Conservation (phyloP, 75 land plant species). For the Azolla pinnata region DNA sequence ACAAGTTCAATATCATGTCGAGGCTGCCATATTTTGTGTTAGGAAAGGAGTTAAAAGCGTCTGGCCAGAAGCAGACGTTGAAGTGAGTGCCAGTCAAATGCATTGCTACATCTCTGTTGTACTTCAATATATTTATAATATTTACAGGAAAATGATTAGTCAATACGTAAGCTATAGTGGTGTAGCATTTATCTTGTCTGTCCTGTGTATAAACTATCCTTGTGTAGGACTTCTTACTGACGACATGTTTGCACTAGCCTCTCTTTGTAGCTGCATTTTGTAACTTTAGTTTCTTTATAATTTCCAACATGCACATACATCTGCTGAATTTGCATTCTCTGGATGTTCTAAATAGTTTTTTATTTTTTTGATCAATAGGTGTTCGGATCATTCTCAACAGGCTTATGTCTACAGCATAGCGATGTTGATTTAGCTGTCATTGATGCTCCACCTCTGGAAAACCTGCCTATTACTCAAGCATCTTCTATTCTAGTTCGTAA, state of each 20-base stretch:
- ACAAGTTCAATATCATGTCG: constrained; percentile 23
- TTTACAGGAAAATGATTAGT: background rate
- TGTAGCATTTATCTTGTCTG: no score
- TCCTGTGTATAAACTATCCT: no score
- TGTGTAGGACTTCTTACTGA: no score
- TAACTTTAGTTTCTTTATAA: background rate
- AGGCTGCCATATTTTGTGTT: constrained; percentile 33
- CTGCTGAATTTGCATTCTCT: background rate
- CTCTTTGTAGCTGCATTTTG: no score
- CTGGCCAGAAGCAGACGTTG: constrained; percentile 38
- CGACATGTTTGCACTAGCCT: no score
- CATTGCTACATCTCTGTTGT: background rate
- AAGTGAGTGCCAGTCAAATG: constrained; percentile 18
- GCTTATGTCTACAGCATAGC: constrained; percentile 38
- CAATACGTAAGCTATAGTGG: background rate
- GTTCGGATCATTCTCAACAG: constrained; percentile 41
- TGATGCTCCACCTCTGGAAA: constrained; percentile 18
- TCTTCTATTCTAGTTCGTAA: constrained; percentile 15
- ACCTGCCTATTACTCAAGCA: constrained; percentile 5
- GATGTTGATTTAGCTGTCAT: constrained; percentile 41
- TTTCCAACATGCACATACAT: background rate
- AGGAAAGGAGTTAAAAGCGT: constrained; percentile 25
- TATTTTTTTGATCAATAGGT: constrained; percentile 18
- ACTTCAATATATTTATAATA: background rate
- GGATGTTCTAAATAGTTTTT: background rate